Conservation (phyloP, 345 rosid genomes). For the Leavenworthia alabamica region DNA sequence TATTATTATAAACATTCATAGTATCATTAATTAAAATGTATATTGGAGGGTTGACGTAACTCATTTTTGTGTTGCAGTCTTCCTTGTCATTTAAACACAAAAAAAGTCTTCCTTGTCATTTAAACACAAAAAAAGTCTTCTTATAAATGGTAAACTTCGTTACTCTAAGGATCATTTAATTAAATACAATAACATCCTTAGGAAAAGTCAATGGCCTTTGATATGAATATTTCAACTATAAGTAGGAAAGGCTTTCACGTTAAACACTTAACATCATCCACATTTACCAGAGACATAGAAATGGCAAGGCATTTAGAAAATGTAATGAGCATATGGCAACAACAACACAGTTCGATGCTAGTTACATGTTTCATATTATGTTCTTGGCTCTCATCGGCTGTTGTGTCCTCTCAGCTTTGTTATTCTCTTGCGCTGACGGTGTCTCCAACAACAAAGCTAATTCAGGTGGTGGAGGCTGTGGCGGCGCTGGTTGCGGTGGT, state of each 20-base stretch:
- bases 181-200: conserved; percentile 6
- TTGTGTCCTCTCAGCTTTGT: conserved; percentile 39
- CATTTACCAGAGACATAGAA: conserved; percentile 1
- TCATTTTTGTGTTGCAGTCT: not conserved
- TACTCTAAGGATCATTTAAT: not conserved
- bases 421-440: conserved; percentile 55
- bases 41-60: too few species aligned
- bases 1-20: too few species aligned
- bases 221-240: conserved; percentile 10
- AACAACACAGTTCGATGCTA: conserved; percentile 17
- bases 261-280: conserved; percentile 8
- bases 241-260: conserved; percentile 14
- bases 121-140: too few species aligned
- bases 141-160: not conserved
- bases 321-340: conserved; percentile 25
- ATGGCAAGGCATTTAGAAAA: conserved; percentile 35
- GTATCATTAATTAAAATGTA: too few species aligned
- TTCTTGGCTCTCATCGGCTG: conserved; percentile 40
- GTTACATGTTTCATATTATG: conserved; percentile 24
- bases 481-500: conserved; percentile 44
- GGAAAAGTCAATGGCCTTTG: conserved; percentile 9
- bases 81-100: not conserved
- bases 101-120: too few species aligned
- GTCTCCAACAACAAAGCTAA: conserved; percentile 28
- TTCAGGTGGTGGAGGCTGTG: conserved; percentile 33